A percentile compares a stretch with the other conserved stretches of the same genome.
Conservation (phyloP, 2,329 filamentous ascomycete species). For the Knoxdaviesia capensis region DNA sequence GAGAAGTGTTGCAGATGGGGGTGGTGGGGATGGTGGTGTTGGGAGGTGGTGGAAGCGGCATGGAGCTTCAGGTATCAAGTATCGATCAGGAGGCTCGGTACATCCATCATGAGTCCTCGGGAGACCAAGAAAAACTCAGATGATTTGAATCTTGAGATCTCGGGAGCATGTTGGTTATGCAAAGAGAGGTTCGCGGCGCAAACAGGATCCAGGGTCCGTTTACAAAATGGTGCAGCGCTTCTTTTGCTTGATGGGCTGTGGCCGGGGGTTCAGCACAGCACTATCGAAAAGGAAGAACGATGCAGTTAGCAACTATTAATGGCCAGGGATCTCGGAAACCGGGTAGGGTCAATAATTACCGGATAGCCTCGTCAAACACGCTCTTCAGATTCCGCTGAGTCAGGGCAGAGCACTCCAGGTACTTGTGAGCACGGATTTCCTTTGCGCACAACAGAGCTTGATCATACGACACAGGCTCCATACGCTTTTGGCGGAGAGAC, state of each 20-base stretch:
- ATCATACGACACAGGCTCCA: constrained; percentile 93
- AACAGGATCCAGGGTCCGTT: constrained; percentile 6
- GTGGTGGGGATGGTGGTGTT: too few relatives aligned
- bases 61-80: too few relatives aligned
- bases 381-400: constrained; percentile 96
- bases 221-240: constrained; percentile 55
- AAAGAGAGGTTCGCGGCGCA: background rate
- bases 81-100: too few relatives aligned
- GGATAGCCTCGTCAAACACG: constrained; percentile 95
- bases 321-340: background rate
- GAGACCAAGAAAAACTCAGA: too few relatives aligned
- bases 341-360: constrained; percentile 30
- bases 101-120: too few relatives aligned
- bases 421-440: constrained; percentile 92
- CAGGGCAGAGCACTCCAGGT: constrained; percentile 90
- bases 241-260: constrained; percentile 35
- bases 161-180: background rate
- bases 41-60: too few relatives aligned
- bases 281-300: constrained; percentile 18
- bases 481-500: constrained; percentile 71
- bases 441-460: constrained; percentile 76
- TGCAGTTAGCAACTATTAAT: background rate
- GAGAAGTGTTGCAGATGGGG: too few relatives aligned
- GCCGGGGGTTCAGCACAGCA: constrained; percentile 51
- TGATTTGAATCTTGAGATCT: too few relatives aligned